Percentiles rank a stretch among this genome's conserved stretches.
phyloP scores from a whole-genome alignment of 148 eudicot species.

The Euryodendron excelsum region DNA sequence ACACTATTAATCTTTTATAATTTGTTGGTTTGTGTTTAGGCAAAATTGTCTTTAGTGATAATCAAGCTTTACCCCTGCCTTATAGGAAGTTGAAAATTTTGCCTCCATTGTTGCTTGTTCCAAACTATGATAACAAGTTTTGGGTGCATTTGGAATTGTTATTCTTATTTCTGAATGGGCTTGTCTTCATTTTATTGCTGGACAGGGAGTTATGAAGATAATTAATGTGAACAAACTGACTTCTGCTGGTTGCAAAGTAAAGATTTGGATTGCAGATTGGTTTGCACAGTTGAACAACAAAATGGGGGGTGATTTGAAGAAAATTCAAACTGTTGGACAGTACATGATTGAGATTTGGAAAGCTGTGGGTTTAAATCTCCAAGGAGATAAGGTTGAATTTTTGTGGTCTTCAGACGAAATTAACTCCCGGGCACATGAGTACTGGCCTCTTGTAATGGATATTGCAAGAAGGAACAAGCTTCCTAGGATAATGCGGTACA shows the following conservation, averaged over 20 bases:
- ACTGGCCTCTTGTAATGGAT: constrained; percentile 96
- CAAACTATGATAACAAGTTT: background rate
- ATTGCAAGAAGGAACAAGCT: constrained; percentile 82
- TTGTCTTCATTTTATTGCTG: constrained; percentile 14
- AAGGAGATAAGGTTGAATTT: constrained; percentile 74
- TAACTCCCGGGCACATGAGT: constrained; percentile 67
- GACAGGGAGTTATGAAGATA: constrained; percentile 88
- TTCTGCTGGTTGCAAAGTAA: constrained; percentile 87
- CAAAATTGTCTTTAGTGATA: no score
- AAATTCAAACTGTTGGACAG: constrained; percentile 75
- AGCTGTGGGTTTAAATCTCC: constrained; percentile 74
- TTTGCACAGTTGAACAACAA: constrained; percentile 90
- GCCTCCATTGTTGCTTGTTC: background rate
- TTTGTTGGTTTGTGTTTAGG: background rate
- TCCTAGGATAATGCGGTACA: constrained; percentile 64
- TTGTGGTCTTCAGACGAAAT: constrained; percentile 84
- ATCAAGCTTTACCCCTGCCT: background rate
- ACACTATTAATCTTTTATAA: background rate
- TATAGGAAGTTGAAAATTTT: background rate
- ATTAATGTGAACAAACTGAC: constrained; percentile 85
- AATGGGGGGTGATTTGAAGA: constrained; percentile 91
- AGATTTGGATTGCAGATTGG: constrained; percentile 96
- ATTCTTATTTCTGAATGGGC: background rate
- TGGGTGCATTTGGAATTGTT: background rate
- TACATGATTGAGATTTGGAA: constrained; percentile 96